Conservation (phyloP, 768 basidiomycete genomes). For the Lactifluus pinguis region DNA sequence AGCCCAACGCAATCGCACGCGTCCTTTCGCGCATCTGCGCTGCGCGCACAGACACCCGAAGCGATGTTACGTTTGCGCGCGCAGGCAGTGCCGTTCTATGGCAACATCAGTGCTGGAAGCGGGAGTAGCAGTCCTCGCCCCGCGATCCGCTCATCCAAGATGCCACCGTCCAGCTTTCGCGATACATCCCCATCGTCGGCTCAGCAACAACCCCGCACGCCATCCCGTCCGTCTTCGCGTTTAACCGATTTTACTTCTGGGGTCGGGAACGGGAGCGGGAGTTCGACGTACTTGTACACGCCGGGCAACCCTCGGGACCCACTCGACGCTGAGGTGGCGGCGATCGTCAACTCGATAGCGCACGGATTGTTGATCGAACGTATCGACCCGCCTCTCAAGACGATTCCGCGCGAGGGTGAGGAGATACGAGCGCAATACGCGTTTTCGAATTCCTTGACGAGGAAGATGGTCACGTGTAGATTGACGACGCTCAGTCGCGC, state of each 20-base stretch:
- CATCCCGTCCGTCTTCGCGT: constrained; percentile 57
- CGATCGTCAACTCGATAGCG: constrained; percentile 61
- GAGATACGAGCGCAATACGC: constrained; percentile 81
- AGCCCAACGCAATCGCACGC: constrained; percentile 16
- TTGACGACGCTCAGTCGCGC: constrained; percentile 69
- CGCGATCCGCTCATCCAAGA: constrained; percentile 34
- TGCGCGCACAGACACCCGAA: constrained; percentile 65
- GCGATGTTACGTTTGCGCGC: constrained; percentile 48
- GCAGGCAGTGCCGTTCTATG: constrained; percentile 47
- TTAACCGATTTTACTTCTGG: constrained; percentile 35
- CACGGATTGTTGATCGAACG: constrained; percentile 75
- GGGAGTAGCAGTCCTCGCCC: constrained; percentile 29
- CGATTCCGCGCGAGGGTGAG: constrained; percentile 58
- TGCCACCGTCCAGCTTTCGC: constrained; percentile 71
- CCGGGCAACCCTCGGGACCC: constrained; percentile 66
- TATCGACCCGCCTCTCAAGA: constrained; percentile 66
- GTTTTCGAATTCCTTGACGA: constrained; percentile 61
- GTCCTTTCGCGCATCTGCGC: constrained; percentile 36
- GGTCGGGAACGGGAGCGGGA: neutral
- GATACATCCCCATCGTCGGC: constrained; percentile 34
- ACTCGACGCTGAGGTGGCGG: constrained; percentile 71
- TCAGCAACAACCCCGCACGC: constrained; percentile 23
- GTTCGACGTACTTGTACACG: constrained; percentile 52
- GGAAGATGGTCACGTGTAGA: constrained; percentile 71
- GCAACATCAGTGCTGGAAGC: constrained; percentile 22